These are phyloP conservation scores for Saturnispora gosingensis DNA, from an alignment of 805 yeast genomes.

Conservation along the genomic window DNA sequence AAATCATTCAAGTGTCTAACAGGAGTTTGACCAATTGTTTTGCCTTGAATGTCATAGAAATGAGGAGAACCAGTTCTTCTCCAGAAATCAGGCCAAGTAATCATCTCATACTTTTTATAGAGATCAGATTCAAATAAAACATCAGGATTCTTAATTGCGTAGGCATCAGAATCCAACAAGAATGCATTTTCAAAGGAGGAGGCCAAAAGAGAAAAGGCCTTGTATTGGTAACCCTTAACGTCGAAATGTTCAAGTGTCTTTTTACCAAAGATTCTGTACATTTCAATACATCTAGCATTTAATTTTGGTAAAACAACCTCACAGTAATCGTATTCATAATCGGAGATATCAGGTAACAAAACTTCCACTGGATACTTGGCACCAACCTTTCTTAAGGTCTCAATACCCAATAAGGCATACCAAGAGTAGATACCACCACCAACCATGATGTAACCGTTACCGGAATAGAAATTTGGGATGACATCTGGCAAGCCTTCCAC, in stretches of 20 bases:
- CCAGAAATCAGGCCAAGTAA: constrained; percentile 87
- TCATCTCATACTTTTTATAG: constrained; percentile 40
- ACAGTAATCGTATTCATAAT: constrained; percentile 67
- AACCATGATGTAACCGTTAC: constrained; percentile 53
- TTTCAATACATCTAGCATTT: constrained; percentile 58
- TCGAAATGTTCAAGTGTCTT: constrained; percentile 38
- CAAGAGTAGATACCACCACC: constrained; percentile 79
- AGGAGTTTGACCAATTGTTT: constrained; percentile 32
- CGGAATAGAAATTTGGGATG: constrained; percentile 24
- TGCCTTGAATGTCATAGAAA: constrained; percentile 60
- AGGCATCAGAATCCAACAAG: constrained; percentile 67
- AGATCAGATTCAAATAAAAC: constrained; percentile 48
- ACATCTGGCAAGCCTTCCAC: constrained; percentile 23
- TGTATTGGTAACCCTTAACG: constrained; percentile 59
- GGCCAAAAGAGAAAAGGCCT: constrained; percentile 59
- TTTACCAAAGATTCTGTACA: constrained; percentile 53
- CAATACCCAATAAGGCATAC: constrained; percentile 56
- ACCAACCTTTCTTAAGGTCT: constrained; percentile 56
- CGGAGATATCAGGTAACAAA: constrained; percentile 59
- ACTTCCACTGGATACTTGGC: constrained; percentile 74
- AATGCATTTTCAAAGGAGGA: constrained; percentile 67
- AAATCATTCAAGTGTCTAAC: constrained; percentile 26
- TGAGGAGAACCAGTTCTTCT: constrained; percentile 70
- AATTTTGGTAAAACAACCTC: constrained; percentile 49
- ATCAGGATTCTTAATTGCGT: constrained; percentile 60